phyloP scores from a whole-genome alignment of 495 filamentous ascomycete genomes.

The Penicillium mononematosum region DNA sequence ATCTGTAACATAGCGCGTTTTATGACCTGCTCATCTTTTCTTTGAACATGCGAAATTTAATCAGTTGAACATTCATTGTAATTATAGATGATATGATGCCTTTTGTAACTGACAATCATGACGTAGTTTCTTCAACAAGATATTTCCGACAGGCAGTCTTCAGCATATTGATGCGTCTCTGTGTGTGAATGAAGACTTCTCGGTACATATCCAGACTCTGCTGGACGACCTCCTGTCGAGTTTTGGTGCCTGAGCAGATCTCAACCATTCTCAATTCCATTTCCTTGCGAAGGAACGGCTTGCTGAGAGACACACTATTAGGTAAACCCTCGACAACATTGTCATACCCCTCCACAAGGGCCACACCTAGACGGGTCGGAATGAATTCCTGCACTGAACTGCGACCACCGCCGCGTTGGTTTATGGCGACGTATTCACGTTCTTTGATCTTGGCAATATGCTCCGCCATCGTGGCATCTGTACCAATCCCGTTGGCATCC shows the following conservation, averaged over 20 bases:
- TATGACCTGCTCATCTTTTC: neutral
- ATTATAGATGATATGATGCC: neutral
- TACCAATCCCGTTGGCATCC: constrained; percentile 98
- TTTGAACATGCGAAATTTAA: neutral
- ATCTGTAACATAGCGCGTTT: neutral
- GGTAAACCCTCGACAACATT: constrained; percentile 67
- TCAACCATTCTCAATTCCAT: constrained; percentile 95
- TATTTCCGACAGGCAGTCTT: constrained; percentile 58
- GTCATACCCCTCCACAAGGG: constrained; percentile 90
- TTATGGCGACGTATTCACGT: constrained; percentile 72
- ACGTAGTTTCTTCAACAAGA: constrained; percentile 35
- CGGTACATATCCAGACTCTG: constrained; percentile 82
- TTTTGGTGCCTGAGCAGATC: constrained; percentile 84
- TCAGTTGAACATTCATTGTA: neutral
- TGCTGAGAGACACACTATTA: constrained; percentile 79
- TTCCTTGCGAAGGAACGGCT: constrained; percentile 97
- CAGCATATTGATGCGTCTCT: constrained; percentile 69
- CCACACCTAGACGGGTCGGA: constrained; percentile 84
- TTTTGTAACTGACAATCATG: constrained; percentile 6
- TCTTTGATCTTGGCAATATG: constrained; percentile 96
- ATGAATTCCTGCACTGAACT: constrained; percentile 79
- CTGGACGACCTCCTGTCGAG: constrained; percentile 68
- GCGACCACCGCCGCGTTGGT: constrained; percentile 53
- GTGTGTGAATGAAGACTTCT: constrained; percentile 75
- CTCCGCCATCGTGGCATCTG: constrained; percentile 98